Evolutionary conservation across 306 rosid genomes (phyloP).

Genomic region (Trifolium dubium): DNA sequence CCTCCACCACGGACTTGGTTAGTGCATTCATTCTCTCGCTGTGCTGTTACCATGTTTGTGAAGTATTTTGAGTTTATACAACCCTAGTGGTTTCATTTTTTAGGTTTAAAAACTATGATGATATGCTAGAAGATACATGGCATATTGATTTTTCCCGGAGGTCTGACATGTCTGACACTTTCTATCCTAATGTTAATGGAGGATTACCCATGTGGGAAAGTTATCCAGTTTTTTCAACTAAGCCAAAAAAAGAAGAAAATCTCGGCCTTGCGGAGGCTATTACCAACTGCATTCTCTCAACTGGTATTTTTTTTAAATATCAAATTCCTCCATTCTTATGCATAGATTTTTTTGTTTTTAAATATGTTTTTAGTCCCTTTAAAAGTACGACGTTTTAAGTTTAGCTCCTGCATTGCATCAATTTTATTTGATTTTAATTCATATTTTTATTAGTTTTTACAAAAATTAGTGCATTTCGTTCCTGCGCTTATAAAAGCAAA

Average conservation of each 20-base stretch:
- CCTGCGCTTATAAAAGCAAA: background rate
- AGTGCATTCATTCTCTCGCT: constrained; percentile 42
- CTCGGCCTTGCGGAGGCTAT: constrained; percentile 95
- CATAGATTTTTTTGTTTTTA: background rate
- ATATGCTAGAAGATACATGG: constrained; percentile 94
- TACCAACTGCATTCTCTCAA: constrained; percentile 83
- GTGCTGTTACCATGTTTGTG: constrained; percentile 25
- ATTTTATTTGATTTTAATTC: too few species aligned
- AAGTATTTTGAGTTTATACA: constrained; percentile 27
- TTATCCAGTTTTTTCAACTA: constrained; percentile 74
- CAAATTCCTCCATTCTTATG: constrained; percentile 34
- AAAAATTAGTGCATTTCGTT: too few species aligned
- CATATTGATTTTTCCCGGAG: constrained; percentile 82
- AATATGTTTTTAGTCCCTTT: too few species aligned
- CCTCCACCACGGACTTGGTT: constrained; percentile 94
- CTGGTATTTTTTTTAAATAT: constrained; percentile 56
- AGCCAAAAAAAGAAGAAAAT: constrained; percentile 91
- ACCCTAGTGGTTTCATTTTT: constrained; percentile 18
- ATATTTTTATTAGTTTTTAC: too few species aligned
- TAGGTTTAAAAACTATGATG: constrained; percentile 91
- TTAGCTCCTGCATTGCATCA: too few species aligned
- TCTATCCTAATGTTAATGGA: constrained; percentile 67
- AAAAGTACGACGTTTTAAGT: too few species aligned
- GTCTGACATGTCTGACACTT: constrained; percentile 71
- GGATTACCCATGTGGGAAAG: constrained; percentile 88